These are phyloP conservation scores for Myxozyma neotropica DNA, from an alignment of 805 yeast species.

Conservation along the genomic window DNA sequence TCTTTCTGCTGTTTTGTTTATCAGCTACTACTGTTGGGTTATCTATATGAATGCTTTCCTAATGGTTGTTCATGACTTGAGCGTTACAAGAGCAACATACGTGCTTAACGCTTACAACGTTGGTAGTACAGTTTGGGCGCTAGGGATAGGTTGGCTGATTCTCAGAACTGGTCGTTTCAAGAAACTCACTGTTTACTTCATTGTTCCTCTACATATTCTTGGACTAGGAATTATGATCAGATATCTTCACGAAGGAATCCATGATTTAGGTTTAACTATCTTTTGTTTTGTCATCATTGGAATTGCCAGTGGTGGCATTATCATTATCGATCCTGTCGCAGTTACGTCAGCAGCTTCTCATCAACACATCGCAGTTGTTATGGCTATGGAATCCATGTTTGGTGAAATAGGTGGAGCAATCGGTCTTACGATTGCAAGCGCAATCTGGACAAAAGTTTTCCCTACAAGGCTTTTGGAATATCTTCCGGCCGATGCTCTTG, in stretches of 20 bases:
- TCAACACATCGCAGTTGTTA: slow-evolving; percentile 58
- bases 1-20: slow-evolving; percentile 52
- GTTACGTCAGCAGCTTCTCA: slow-evolving; percentile 57
- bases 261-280: slow-evolving; percentile 54
- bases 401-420: slow-evolving; percentile 61
- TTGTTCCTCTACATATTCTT: not conserved
- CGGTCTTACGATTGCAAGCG: slow-evolving; percentile 61
- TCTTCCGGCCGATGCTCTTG: slow-evolving; percentile 23
- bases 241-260: slow-evolving; percentile 42
- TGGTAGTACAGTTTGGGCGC: slow-evolving; percentile 46
- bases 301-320: slow-evolving; percentile 65
- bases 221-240: not conserved
- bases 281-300: slow-evolving; percentile 64
- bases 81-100: not conserved
- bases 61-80: not conserved
- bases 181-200: not conserved
- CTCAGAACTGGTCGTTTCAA: not conserved
- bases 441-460: slow-evolving; percentile 54
- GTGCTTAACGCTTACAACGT: not conserved
- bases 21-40: slow-evolving; percentile 41
- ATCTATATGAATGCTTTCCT: not conserved
- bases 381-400: slow-evolving; percentile 53
- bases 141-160: not conserved
- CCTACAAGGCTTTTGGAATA: slow-evolving; percentile 18
- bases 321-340: slow-evolving; percentile 57